Evolutionary conservation across 345 rosid genomes (phyloP), one percentile per base, ranked within the genome.

Genomic region (Acer negundo): DNA sequence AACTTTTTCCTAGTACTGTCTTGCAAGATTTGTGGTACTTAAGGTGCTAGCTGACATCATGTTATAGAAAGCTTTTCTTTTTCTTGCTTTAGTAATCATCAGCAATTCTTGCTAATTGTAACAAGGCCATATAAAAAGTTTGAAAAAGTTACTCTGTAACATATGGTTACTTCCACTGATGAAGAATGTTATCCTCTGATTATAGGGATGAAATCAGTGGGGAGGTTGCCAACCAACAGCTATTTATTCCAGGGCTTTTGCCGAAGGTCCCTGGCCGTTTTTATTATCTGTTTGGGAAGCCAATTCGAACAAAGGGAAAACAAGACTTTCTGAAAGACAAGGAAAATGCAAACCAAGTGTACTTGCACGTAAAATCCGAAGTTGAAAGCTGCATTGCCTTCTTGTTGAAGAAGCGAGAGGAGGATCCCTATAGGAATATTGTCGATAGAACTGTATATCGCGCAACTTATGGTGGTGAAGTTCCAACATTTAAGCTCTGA

Each of bases 241-340:
- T 89, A 12, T 87, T 83, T 75, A 0, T 87, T 42, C 97, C 98
- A 17, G 91, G 81, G 28, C 40, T 84, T 42, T 22, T 89, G 80
- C 97, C 96, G 0, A 94, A 89, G 79, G 22, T 91, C 10, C 93
- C 93, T 0, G 97, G 94, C 47, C 85, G 94, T 0, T 72, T 88
- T 71, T 94, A 91, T 85, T 88, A 80, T 79, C 82, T 92, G 70
- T 92, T 94, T 13, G 92, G 96, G 73, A 92, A 91, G 83, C 92
- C 97, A 4, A 80, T 91, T 64, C 59, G 67, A 42, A 86, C 94
- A 28, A 80, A 85, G 66, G 97, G 96, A n/a, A 88, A 79, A 70
- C 83, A 85, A 17, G 89, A 85, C 26, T 65, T 84, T 46, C 81
- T 89, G 83, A 79, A 73, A 63, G 87, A 91, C 84, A 85, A 59